These are phyloP conservation scores for Eucalyptus melliodora DNA, from an alignment of 345 rosid species.

Conservation along the genomic window DNA sequence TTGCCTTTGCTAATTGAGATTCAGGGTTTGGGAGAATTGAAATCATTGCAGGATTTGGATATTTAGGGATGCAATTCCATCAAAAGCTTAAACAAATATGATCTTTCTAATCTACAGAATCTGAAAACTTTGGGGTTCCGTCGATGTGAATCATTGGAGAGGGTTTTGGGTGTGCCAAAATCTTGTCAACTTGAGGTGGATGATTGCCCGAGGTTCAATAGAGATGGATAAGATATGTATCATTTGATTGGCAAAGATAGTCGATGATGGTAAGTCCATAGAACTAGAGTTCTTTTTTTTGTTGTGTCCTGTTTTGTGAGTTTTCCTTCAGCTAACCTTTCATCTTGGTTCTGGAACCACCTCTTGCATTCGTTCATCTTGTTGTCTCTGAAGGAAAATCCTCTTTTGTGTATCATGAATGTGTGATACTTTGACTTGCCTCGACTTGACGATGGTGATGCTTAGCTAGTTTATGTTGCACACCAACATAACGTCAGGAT, in stretches of 20 bases:
- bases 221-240: not conserved
- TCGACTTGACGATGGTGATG: too few species aligned
- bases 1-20: not conserved
- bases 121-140: accelerated
- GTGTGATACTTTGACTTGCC: too few species aligned
- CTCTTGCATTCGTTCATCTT: too few species aligned
- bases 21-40: not conserved
- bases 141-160: accelerated
- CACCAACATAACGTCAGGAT: too few species aligned
- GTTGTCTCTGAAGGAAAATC: too few species aligned
- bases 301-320: too few species aligned
- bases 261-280: not conserved
- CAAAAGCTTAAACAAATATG: not conserved
- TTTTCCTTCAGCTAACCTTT: too few species aligned
- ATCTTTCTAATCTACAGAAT: not conserved
- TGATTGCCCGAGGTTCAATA: not conserved
- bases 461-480: too few species aligned
- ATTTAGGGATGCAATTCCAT: accelerated
- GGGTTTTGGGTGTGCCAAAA: not conserved
- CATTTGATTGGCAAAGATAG: not conserved
- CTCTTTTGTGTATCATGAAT: too few species aligned
- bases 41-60: accelerated
- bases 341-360: too few species aligned
- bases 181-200: accelerated
- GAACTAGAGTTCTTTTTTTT: not conserved